phyloP scores from a whole-genome alignment of 2,329 filamentous ascomycete genomes.

The Clonostachys byssicola region DNA sequence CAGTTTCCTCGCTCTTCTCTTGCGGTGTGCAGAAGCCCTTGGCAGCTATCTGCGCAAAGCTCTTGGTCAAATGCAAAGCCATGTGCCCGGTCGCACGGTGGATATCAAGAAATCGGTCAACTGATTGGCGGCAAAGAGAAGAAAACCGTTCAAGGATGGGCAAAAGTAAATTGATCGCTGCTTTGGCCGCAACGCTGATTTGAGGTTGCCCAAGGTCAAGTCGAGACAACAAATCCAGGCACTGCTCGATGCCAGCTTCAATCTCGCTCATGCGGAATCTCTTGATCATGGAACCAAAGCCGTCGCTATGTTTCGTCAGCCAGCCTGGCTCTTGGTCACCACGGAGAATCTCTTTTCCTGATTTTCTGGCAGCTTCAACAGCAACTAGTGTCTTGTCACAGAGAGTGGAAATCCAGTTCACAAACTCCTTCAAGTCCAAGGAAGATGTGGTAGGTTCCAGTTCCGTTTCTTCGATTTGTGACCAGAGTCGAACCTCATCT shows the following conservation, averaged over 20 bases:
- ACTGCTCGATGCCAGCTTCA: slow-evolving; percentile 28
- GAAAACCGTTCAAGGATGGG: slow-evolving; percentile 76
- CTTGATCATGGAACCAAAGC: slow-evolving; percentile 47
- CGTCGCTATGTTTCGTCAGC: slow-evolving; percentile 38
- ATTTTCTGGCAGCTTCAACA: slow-evolving; percentile 66
- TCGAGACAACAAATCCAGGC: slow-evolving; percentile 27
- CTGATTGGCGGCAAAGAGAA: slow-evolving; percentile 51
- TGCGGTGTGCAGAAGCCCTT: slow-evolving; percentile 90
- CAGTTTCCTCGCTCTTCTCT: slow-evolving; percentile 69
- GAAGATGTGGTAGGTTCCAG: slow-evolving; percentile 4
- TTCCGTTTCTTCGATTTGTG: slow-evolving; percentile 19
- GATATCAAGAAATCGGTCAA: slow-evolving; percentile 55
- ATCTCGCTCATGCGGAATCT: slow-evolving; percentile 58
- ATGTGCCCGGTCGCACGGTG: slow-evolving; percentile 72
- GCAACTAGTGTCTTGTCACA: slow-evolving; percentile 75
- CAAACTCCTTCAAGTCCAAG: slow-evolving; percentile 38
- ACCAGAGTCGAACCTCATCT: slow-evolving; percentile 64
- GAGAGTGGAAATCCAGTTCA: slow-evolving; percentile 55
- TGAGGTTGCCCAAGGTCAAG: slow-evolving; percentile 19
- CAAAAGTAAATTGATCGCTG: slow-evolving; percentile 26
- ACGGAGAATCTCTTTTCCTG: slow-evolving; percentile 32
- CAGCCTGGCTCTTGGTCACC: slow-evolving; percentile 29
- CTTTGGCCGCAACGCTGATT: slow-evolving; percentile 19
- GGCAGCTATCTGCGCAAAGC: slow-evolving; percentile 73
- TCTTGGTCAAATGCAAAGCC: slow-evolving; percentile 69